A percentile compares a stretch with the other conserved stretches of the same genome.
phyloP scores from a whole-genome alignment of 192 early-diverging fungal genomes.

The Rhizophagus clarus region DNA sequence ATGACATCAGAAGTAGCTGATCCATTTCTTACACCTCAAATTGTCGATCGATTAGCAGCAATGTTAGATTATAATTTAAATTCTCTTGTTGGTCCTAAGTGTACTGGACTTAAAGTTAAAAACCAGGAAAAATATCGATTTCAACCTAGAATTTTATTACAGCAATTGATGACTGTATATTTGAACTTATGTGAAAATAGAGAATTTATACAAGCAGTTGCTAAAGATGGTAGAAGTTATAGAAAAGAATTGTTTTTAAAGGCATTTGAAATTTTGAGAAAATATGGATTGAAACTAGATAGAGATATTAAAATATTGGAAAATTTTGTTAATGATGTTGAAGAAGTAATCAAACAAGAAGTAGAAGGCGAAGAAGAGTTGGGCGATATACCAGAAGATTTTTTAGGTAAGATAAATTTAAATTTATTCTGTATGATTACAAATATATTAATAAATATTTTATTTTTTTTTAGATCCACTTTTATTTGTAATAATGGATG shows the following conservation, averaged over 20 bases:
- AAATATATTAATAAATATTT: no score
- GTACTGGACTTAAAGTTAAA: slow-evolving; percentile 78
- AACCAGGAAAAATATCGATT: slow-evolving; percentile 89
- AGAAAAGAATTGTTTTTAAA: slow-evolving; percentile 74
- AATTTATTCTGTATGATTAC: neutral
- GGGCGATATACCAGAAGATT: slow-evolving; percentile 86
- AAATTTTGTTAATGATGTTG: slow-evolving; percentile 73
- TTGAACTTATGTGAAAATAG: slow-evolving; percentile 64
- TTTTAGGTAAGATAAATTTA: slow-evolving; percentile 61
- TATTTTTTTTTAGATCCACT: slow-evolving; percentile 67
- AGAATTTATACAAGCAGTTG: slow-evolving; percentile 79
- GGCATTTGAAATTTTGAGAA: slow-evolving; percentile 69
- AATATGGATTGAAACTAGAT: slow-evolving; percentile 62
- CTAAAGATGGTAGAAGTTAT: slow-evolving; percentile 86
- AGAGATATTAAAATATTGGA: slow-evolving; percentile 65
- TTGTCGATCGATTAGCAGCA: slow-evolving; percentile 91
- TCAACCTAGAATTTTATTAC: slow-evolving; percentile 79
- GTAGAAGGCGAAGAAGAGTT: slow-evolving; percentile 76
- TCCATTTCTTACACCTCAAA: slow-evolving; percentile 87
- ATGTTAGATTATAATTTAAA: slow-evolving; percentile 97
- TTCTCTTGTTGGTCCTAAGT: slow-evolving; percentile 88
- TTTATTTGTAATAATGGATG: slow-evolving; percentile 84
- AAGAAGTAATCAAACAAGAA: slow-evolving; percentile 64
- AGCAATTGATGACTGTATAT: slow-evolving; percentile 84
- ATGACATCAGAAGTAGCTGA: slow-evolving; percentile 76